These are phyloP conservation scores for Thelephora ganbajun DNA, from an alignment of 768 basidiomycete species.

Conservation along the genomic window DNA sequence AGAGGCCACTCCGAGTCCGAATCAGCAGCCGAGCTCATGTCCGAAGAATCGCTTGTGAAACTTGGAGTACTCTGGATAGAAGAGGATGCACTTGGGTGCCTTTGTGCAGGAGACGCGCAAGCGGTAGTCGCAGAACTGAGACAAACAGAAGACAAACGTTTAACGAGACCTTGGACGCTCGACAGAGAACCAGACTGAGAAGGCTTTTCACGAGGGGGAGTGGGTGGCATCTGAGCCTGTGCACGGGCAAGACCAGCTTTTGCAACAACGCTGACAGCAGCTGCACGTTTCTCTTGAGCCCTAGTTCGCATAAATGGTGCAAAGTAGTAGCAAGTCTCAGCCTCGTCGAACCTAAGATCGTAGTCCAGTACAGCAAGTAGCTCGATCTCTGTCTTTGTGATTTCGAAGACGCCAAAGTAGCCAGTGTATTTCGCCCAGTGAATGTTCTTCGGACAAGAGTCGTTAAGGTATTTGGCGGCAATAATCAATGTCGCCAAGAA, in stretches of 20 bases:
- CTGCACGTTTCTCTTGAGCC: conserved; percentile 31
- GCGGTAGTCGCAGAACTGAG: conserved; percentile 9
- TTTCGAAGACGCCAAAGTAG: conserved; percentile 63
- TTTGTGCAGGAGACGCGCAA: conserved; percentile 1
- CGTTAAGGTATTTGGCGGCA: conserved; percentile 93
- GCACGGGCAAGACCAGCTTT: conserved; percentile 41
- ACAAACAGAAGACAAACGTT: conserved; percentile 34
- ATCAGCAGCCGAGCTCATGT: conserved; percentile 49
- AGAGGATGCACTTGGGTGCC: conserved; percentile 6
- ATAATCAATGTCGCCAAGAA: conserved; percentile 95
- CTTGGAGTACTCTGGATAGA: conserved; percentile 31
- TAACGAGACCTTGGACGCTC: conserved; percentile 45
- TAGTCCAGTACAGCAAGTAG: conserved; percentile 86
- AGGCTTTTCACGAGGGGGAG: conserved; percentile 24
- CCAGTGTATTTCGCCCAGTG: conserved; percentile 79
- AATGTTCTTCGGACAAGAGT: conserved; percentile 88
- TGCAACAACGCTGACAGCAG: conserved; percentile 39
- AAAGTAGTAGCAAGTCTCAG: conserved; percentile 55
- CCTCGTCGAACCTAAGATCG: conserved; percentile 81
- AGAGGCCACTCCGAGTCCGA: conserved; percentile 26
- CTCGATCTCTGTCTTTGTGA: conserved; percentile 97
- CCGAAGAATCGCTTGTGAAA: conserved; percentile 32
- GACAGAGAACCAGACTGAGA: conserved; percentile 29
- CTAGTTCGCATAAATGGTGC: conserved; percentile 43
- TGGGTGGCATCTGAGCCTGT: conserved; percentile 29